phyloP scores from a whole-genome alignment of 805 yeast species.

The Candida suzukii region DNA sequence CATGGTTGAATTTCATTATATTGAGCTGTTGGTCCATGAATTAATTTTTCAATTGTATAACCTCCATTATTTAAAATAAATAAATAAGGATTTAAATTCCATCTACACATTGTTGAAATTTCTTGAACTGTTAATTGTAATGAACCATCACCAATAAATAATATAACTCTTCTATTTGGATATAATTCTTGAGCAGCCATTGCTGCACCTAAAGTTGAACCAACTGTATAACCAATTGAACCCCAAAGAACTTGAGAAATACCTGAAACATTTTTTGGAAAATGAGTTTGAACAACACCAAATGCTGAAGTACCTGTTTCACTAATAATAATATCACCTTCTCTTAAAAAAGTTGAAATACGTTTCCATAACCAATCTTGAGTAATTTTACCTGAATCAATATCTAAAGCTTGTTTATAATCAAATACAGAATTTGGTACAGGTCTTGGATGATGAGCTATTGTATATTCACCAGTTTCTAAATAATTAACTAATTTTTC shows the following conservation, averaged over 20 bases:
- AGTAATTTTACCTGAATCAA: conserved; percentile 37
- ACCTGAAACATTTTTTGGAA: conserved; percentile 56
- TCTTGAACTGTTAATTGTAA: conserved; percentile 70
- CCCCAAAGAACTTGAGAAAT: conserved; percentile 75
- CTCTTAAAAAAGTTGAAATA: conserved; percentile 53
- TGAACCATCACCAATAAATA: conserved; percentile 73
- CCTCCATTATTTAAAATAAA: conserved; percentile 68
- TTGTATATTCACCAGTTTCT: conserved; percentile 18
- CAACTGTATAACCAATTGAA: conserved; percentile 65
- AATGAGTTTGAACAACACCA: conserved; percentile 60
- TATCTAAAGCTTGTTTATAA: conserved; percentile 37
- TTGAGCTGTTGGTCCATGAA: conserved; percentile 59
- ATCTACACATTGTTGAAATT: conserved; percentile 60
- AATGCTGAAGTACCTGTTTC: conserved; percentile 76
- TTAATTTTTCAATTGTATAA: conserved; percentile 69
- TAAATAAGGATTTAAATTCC: conserved; percentile 61
- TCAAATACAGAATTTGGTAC: conserved; percentile 38
- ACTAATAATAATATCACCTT: conserved; percentile 60
- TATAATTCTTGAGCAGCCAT: conserved; percentile 61
- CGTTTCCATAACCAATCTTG: conserved; percentile 69
- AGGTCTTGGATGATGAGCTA: conserved; percentile 42
- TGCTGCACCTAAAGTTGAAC: conserved; percentile 62
- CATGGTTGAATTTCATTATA: conserved; percentile 66
- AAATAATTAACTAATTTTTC: conserved; percentile 27
- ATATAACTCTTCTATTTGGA: conserved; percentile 53